Evolutionary conservation across 164 flowering plant species (phyloP), one percentile per base, ranked within the genome.

Genomic region (Liquidambar formosana): DNA sequence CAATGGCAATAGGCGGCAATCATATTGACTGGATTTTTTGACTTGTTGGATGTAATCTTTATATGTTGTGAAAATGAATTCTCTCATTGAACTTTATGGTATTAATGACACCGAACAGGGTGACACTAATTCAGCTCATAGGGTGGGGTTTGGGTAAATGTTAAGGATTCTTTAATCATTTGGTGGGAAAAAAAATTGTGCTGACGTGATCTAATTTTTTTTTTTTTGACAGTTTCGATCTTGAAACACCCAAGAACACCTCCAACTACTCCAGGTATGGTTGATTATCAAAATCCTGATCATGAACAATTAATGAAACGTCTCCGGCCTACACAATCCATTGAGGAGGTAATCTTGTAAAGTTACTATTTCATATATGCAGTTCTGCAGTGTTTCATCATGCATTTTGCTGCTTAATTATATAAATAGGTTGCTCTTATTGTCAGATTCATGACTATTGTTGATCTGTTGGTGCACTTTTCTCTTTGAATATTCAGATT

Each of bases 221-320:
- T 41, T 14, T 62, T 75, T 72, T 41, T 11, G 52, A 28, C 77
- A 84, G 91, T 84, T 64, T 74, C 96, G 27, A 70, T 87, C 52
- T 64, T 86, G 63, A 93, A 93, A 77, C 95, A 84, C 59, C 94
- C 95, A 38, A 82, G 89, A 81, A 91, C 98, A 48, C 95, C 95
- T 64, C 89, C 94, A 68, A 67, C 84, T 63, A 78, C 80, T 52
- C 73, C 86, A n/a, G 91, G 92, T 44, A 82, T 86, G 88, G 73
- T 86, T 75, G 98, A 91, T 63, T 88, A 91, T 79, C 97, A 84
- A 80, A 82, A 57, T 81, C 72, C 87, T 59, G 96, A 93, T 66
- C 94, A 91, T 59, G 98, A 93, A 25, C 96, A 89, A 67, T 77
- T 89, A 47, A 88, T 93, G 89, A 93, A 93, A 74, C 87, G 96